phyloP scores from a whole-genome alignment of 2,329 filamentous ascomycete species.

The Metarhizium brunneum region DNA sequence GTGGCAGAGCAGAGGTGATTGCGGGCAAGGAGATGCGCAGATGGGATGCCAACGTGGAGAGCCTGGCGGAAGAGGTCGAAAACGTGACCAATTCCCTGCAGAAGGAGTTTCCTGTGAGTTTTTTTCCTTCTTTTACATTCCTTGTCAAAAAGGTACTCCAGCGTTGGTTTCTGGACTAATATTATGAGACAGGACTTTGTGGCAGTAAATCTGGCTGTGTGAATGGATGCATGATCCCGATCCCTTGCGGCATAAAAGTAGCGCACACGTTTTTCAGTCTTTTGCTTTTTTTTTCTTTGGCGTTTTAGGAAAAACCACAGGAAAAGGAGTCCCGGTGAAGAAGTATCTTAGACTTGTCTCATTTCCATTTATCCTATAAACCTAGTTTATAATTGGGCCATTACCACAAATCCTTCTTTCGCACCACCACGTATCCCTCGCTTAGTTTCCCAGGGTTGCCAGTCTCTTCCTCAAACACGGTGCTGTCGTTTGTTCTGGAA shows the following conservation, averaged over 20 bases:
- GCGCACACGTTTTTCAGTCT: background rate
- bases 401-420: conserved; percentile 42
- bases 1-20: conserved; percentile 52
- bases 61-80: conserved; percentile 82
- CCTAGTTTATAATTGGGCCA: background rate
- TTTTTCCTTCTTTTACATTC: background rate
- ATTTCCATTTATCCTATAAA: background rate
- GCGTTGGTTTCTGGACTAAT: background rate
- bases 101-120: conserved; percentile 61
- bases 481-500: conserved; percentile 27
- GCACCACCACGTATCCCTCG: conserved; percentile 45
- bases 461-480: conserved; percentile 38
- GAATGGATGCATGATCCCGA: background rate
- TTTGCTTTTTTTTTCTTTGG: background rate
- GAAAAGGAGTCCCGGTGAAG: background rate
- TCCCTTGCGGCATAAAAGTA: no score
- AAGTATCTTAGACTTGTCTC: background rate
- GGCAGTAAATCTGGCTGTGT: conserved; percentile 38
- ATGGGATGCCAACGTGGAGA: conserved; percentile 86
- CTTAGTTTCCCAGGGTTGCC: conserved; percentile 36
- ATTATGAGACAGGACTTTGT: conserved; percentile 41
- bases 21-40: conserved; percentile 65
- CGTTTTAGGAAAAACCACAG: background rate
- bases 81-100: conserved; percentile 74
- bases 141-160: background rate